Base-by-base conservation (phyloP, 176 grass and related monocot genomes). In the Themeda triandra region DNA sequence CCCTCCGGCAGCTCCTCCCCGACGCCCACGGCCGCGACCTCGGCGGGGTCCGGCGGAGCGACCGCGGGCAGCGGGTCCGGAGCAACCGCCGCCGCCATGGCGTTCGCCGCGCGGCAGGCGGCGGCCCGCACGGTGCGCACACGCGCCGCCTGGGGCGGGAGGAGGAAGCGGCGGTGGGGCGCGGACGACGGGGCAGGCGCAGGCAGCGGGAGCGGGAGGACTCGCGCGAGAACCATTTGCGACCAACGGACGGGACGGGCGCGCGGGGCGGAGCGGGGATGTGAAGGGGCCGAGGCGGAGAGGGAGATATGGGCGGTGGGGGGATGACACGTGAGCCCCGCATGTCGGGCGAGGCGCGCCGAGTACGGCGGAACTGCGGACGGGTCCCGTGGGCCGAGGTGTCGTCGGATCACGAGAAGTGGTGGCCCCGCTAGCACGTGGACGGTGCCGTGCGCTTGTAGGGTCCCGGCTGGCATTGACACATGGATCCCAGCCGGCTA, bases 1-100 rank as follows among this genome's bases (percentile, higher is more conserved):
- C 92, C 86, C 42, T 83, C 91, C 14, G 91, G 91, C 2, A 96
- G 53, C 77, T 92, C 91, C 40, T 99, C 75, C 40, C 93, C 96
- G 25, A 86, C 49, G 32, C 68, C 66, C 32, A 92, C 53, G 33
- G 76, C 76, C 19, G 82, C 82, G 11, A 56, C 65, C 35, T 21
- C 64, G 14, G 79, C 66, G 60, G 72, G 56, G 31, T 6, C 42
- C 35, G 65, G 79, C 35, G 65, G 79, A 40, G 64, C 56, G 56
- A 59, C 74, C 46, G 25, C 0, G 24, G 25, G 24, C 60, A 25
- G 60, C 60, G 60, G 60, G n/a, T 13, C 27, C 60, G 2, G 25
- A 27, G 74, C 9, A 68, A 53, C 81, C 18, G 39, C 86, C 27
- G 68, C 25, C 27, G 69, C 25, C 65, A 84, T 79, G 58, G 84